phyloP scores from a whole-genome alignment of 1,284 basidiomycete species.

The Sphagnurus paluster region DNA sequence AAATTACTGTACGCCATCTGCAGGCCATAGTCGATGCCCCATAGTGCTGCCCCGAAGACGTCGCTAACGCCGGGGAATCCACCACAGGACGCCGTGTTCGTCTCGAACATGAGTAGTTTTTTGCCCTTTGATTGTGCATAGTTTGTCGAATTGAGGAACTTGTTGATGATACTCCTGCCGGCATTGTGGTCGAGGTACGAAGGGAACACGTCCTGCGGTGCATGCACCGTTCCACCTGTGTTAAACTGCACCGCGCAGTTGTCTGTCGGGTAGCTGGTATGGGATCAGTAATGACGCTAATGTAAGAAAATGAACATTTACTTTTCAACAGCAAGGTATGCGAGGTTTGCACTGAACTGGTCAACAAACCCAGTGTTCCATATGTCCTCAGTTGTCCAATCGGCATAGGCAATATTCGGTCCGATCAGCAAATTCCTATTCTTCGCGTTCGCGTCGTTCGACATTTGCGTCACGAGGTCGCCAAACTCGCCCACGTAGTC shows the following conservation, averaged over 20 bases:
- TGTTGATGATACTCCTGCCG: slow-evolving; percentile 42
- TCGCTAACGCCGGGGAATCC: slow-evolving; percentile 78
- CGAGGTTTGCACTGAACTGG: slow-evolving; percentile 36
- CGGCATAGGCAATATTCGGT: slow-evolving; percentile 48
- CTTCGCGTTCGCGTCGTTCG: slow-evolving; percentile 34
- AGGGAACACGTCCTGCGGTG: slow-evolving; percentile 12
- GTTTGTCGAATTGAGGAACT: slow-evolving; percentile 50
- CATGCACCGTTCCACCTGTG: slow-evolving; percentile 6
- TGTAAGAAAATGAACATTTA: slow-evolving; percentile 22
- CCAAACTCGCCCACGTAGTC: slow-evolving; percentile 56
- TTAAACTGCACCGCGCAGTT: slow-evolving; percentile 15
- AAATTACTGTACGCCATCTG: slow-evolving; percentile 65
- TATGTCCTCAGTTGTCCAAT: slow-evolving; percentile 45
- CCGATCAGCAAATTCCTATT: slow-evolving; percentile 33
- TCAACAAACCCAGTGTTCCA: slow-evolving; percentile 48
- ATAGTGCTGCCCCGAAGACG: slow-evolving; percentile 70
- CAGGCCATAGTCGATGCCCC: slow-evolving; percentile 67
- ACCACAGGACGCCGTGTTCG: slow-evolving; percentile 81
- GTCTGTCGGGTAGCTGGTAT: slow-evolving; percentile 16
- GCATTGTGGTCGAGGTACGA: slow-evolving; percentile 60
- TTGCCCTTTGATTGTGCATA: slow-evolving; percentile 49
- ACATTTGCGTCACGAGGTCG: slow-evolving; percentile 39
- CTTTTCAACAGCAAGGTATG: slow-evolving; percentile 50
- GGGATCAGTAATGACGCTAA: not conserved
- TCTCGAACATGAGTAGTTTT: slow-evolving; percentile 74